Conservation (phyloP, 2,329 filamentous ascomycete genomes). For the Alternaria rosae region DNA sequence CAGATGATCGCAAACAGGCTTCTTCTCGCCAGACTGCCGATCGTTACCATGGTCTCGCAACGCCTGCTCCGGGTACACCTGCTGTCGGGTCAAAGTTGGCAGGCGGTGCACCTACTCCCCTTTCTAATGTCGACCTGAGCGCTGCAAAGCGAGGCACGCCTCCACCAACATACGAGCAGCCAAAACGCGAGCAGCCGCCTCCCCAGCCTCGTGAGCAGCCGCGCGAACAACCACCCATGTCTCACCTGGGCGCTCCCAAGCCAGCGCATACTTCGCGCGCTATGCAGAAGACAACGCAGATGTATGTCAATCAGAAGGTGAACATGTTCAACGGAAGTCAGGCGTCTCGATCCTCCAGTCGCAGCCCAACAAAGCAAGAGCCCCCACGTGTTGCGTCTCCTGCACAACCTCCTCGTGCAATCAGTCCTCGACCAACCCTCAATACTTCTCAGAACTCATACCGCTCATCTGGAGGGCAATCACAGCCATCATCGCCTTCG, state of each 20-base stretch:
- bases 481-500: slow-evolving; percentile 13
- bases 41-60: slow-evolving; percentile 90
- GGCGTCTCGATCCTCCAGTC: slow-evolving; percentile 64
- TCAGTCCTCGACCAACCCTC: slow-evolving; percentile 65
- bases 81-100: slow-evolving; percentile 48
- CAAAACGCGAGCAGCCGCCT: slow-evolving; percentile 45
- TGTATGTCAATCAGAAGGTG: slow-evolving; percentile 82
- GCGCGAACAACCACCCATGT: slow-evolving; percentile 61
- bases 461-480: slow-evolving; percentile 15
- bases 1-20: slow-evolving; percentile 77
- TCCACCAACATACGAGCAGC: slow-evolving; percentile 83
- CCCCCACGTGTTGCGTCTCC: slow-evolving; percentile 67
- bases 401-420: slow-evolving; percentile 64
- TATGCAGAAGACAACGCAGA: slow-evolving; percentile 94
- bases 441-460: slow-evolving; percentile 39
- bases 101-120: slow-evolving; percentile 55
- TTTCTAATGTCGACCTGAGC: slow-evolving; percentile 55
- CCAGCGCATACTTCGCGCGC: slow-evolving; percentile 91
- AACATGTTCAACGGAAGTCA: slow-evolving; percentile 70
- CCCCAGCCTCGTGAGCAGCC: background rate
- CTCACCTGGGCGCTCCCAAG: slow-evolving; percentile 84
- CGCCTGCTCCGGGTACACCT: slow-evolving; percentile 66
- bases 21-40: slow-evolving; percentile 90
- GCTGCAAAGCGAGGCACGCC: slow-evolving; percentile 75
- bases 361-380: slow-evolving; percentile 57